Evolutionary conservation across 2,329 filamentous ascomycete species (phyloP).

Genomic region (Didymella arachidicola): DNA sequence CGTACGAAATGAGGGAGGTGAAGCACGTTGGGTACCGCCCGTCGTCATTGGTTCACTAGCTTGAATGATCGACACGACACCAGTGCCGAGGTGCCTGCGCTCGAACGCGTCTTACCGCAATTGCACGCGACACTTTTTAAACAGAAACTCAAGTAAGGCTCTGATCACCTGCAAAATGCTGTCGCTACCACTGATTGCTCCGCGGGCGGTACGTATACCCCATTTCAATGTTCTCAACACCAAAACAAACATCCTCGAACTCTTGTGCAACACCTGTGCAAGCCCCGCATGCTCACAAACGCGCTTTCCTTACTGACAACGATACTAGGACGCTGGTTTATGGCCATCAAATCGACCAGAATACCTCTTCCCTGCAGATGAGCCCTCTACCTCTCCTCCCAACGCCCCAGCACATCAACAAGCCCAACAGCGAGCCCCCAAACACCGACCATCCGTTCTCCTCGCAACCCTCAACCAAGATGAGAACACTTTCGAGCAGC

Average conservation of each 20-base stretch:
- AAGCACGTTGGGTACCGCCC: conserved; percentile 17
- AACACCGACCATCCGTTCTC: conserved; percentile 63
- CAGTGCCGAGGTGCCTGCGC: conserved; percentile 13
- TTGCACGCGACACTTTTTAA: conserved; percentile 11
- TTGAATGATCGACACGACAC: conserved; percentile 8
- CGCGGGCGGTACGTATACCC: conserved; percentile 28
- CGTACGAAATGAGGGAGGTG: conserved; percentile 14
- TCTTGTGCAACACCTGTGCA: neutral
- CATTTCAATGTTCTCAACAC: neutral
- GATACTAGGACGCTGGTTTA: conserved; percentile 39
- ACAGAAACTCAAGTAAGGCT: neutral
- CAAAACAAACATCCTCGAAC: conserved; percentile 2
- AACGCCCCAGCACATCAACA: conserved; percentile 23
- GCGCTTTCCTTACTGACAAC: conserved; percentile 11
- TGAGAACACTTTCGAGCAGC: conserved; percentile 77
- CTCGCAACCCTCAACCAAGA: conserved; percentile 77
- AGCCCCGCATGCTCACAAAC: neutral
- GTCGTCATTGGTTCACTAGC: conserved; percentile 8
- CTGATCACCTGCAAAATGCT: conserved; percentile 25
- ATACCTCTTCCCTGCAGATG: conserved; percentile 30
- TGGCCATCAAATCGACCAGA: conserved; percentile 30
- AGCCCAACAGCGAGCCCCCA: conserved; percentile 31
- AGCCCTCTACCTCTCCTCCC: conserved; percentile 31
- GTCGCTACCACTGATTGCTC: conserved; percentile 39
- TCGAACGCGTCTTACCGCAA: conserved; percentile 11